phyloP scores from a whole-genome alignment of 2,329 filamentous ascomycete species.

The Ophidiomyces ophidiicola region DNA sequence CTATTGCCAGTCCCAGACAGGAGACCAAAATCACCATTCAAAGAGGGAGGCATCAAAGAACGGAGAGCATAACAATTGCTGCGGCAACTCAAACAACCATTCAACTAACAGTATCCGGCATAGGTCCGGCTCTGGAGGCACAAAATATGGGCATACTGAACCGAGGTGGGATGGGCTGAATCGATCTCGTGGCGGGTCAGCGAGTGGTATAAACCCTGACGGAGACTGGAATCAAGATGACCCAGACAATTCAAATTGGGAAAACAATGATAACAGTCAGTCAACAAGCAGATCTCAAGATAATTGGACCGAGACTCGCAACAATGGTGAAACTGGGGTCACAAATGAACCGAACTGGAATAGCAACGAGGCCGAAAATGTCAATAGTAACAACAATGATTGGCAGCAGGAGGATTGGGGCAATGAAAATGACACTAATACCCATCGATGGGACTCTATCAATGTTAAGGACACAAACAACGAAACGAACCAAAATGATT shows the following conservation, averaged over 20 bases:
- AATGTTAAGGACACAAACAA: no score
- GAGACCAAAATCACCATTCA: neutral
- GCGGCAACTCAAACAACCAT: neutral
- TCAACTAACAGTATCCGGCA: neutral
- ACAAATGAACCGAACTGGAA: neutral
- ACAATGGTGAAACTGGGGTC: neutral
- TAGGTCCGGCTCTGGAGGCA: neutral
- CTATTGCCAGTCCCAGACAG: neutral
- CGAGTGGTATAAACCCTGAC: neutral
- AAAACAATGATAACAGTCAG: neutral
- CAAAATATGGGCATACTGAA: neutral
- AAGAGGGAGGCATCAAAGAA: neutral
- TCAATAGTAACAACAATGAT: constrained; percentile 1
- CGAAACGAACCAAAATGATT: no score
- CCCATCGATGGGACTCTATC: no score
- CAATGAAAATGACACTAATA: neutral
- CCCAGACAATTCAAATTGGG: neutral
- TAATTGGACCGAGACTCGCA: constrained; percentile 1
- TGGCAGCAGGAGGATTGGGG: constrained; percentile 1
- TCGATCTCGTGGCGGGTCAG: neutral
- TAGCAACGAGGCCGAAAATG: neutral
- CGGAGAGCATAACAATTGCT: neutral
- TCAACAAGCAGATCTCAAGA: neutral
- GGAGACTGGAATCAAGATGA: neutral
- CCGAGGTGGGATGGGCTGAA: neutral